Evolutionary conservation across 2,329 filamentous ascomycete species (phyloP).

Genomic region (Cladophialophora carrionii): DNA sequence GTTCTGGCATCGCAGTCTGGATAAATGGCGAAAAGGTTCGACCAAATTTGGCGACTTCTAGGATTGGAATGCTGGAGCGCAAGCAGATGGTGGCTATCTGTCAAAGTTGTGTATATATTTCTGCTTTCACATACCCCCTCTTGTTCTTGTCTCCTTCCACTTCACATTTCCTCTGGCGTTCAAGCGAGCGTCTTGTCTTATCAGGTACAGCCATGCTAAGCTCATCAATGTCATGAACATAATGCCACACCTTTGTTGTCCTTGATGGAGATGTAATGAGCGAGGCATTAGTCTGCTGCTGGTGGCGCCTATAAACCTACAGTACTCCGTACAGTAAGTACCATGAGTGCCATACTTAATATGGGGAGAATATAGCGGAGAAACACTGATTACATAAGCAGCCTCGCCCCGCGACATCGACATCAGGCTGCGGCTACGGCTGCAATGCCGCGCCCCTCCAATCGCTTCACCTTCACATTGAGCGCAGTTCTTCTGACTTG

Average conservation of each 20-base stretch:
- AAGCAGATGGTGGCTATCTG: conserved; percentile 5
- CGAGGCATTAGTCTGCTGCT: background rate
- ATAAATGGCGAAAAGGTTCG: background rate
- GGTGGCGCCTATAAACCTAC: no score
- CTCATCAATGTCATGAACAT: conserved; percentile 1
- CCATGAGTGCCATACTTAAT: no score
- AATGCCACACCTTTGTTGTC: background rate
- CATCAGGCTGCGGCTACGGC: conserved; percentile 11
- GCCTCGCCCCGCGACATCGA: conserved; percentile 13
- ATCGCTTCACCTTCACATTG: background rate
- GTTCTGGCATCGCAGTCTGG: background rate
- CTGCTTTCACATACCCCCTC: conserved; percentile 16
- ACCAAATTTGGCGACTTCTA: background rate
- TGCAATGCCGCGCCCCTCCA: conserved; percentile 6
- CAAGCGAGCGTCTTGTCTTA: conserved; percentile 13
- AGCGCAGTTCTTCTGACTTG: background rate
- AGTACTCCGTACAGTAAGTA: background rate
- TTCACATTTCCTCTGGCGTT: conserved; percentile 10
- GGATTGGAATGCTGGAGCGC: background rate
- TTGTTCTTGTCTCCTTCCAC: background rate
- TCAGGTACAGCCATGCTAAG: background rate
- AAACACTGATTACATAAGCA: conserved; percentile 11
- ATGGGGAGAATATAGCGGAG: background rate
- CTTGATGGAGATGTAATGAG: background rate
- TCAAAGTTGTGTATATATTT: conserved; percentile 15